These are phyloP conservation scores for Leptosphaerulina australis DNA, from an alignment of 2,329 filamentous ascomycete genomes.

Conservation along the genomic window DNA sequence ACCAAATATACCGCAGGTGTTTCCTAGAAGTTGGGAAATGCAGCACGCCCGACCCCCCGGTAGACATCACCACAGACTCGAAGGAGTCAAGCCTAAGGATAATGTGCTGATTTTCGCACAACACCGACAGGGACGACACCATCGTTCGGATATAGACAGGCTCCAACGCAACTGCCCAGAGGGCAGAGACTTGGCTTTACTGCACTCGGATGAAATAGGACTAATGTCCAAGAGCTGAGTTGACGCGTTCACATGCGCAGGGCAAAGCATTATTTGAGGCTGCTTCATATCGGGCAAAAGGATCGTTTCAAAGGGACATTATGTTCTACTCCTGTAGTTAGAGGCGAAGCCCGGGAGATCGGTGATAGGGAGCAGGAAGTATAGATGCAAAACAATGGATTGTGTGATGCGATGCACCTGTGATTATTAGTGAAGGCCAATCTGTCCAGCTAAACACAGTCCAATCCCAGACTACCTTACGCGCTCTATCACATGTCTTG, in stretches of 20 bases:
- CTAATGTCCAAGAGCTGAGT: constrained; percentile 32
- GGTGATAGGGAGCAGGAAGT: constrained; percentile 26
- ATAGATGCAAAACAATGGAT: constrained; percentile 33
- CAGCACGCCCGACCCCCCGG: constrained; percentile 30
- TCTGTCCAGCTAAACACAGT: too few species aligned
- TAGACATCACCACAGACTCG: constrained; percentile 36
- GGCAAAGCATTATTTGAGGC: constrained; percentile 27
- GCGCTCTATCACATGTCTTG: too few species aligned
- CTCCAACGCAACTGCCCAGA: not conserved
- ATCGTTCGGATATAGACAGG: constrained; percentile 23
- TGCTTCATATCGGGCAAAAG: constrained; percentile 37
- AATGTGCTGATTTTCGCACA: constrained; percentile 40
- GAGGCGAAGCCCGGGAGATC: constrained; percentile 35
- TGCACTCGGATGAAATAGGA: constrained; percentile 38
- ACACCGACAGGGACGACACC: constrained; percentile 37
- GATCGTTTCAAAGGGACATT: constrained; percentile 39
- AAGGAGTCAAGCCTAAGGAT: constrained; percentile 38
- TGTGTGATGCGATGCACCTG: constrained; percentile 19
- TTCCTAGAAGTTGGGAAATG: too few species aligned
- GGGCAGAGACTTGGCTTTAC: constrained; percentile 27
- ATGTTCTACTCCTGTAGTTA: constrained; percentile 31
- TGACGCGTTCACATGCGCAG: constrained; percentile 41
- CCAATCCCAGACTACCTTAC: too few species aligned
- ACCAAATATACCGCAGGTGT: constrained; percentile 35
- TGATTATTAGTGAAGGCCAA: too few species aligned